These are phyloP conservation scores for Deinandra increscens DNA, from an alignment of 129 eudicot genomes.

Conservation along the genomic window DNA sequence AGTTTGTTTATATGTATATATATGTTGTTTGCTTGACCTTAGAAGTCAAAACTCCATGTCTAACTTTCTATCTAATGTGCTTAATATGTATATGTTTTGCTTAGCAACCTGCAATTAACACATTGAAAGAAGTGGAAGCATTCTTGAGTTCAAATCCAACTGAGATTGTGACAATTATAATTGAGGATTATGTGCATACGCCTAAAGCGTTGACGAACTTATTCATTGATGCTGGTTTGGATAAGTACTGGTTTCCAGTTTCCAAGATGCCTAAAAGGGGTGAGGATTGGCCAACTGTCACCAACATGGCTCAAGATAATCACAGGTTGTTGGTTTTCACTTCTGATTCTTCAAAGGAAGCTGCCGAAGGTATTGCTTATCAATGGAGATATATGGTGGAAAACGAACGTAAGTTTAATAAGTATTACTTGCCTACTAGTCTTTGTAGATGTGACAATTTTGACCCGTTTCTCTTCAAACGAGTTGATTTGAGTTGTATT, in stretches of 20 bases:
- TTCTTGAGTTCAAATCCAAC: slow-evolving; percentile 74
- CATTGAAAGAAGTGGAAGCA: slow-evolving; percentile 96
- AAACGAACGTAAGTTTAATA: slow-evolving; percentile 69
- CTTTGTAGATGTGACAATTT: neutral
- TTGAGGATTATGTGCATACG: slow-evolving; percentile 93
- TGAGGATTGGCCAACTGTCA: slow-evolving; percentile 91
- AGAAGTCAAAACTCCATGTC: neutral
- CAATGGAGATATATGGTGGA: slow-evolving; percentile 98
- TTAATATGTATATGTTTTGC: slow-evolving; percentile 7
- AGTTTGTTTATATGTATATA: neutral
- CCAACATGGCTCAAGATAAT: slow-evolving; percentile 72
- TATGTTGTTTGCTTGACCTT: slow-evolving; percentile 15
- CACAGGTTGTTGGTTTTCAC: slow-evolving; percentile 84
- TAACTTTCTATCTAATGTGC: slow-evolving; percentile 6
- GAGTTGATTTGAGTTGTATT: slow-evolving; percentile 4
- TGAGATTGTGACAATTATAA: slow-evolving; percentile 89
- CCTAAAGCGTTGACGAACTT: slow-evolving; percentile 80
- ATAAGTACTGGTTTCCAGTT: slow-evolving; percentile 87
- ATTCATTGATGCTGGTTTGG: slow-evolving; percentile 78
- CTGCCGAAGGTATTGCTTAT: slow-evolving; percentile 82
- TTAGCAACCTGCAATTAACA: slow-evolving; percentile 91
- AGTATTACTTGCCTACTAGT: neutral
- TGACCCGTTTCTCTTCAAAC: neutral
- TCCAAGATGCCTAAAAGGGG: slow-evolving; percentile 92
- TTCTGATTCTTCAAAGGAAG: slow-evolving; percentile 94